phyloP scores from a whole-genome alignment of 805 yeast genomes.

The Isabelozyma rhagii region DNA sequence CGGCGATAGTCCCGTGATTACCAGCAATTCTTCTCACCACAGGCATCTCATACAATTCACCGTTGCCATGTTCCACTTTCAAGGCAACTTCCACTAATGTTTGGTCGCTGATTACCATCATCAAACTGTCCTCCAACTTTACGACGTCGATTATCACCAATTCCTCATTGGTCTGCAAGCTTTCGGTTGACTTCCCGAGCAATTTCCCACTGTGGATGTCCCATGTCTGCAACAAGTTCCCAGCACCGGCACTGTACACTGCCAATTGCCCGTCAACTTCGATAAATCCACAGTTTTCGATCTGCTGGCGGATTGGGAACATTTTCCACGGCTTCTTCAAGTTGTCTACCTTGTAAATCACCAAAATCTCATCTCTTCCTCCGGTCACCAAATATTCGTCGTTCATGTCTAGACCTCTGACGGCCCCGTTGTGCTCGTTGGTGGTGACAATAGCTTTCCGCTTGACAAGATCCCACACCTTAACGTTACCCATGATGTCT shows the following conservation, averaged over 20 bases:
- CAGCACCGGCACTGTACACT: constrained; percentile 77
- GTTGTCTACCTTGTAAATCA: constrained; percentile 53
- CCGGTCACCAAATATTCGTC: constrained; percentile 68
- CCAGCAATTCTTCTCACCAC: constrained; percentile 69
- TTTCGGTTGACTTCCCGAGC: constrained; percentile 43
- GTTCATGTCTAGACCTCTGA: constrained; percentile 64
- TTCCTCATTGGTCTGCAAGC: constrained; percentile 66
- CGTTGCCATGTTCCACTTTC: constrained; percentile 13
- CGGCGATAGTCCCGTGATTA: constrained; percentile 94
- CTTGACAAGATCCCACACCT: constrained; percentile 65
- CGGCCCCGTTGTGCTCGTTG: constrained; percentile 79
- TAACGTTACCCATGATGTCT: constrained; percentile 55
- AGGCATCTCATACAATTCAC: constrained; percentile 28
- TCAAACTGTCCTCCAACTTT: constrained; percentile 25
- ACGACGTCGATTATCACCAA: constrained; percentile 62
- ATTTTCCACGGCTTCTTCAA: constrained; percentile 56
- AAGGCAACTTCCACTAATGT: constrained; percentile 55
- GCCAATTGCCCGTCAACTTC: constrained; percentile 24
- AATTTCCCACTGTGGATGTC: constrained; percentile 47
- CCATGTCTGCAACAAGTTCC: constrained; percentile 67
- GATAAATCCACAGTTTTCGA: constrained; percentile 66
- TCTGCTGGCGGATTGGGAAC: constrained; percentile 68
- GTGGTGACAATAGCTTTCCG: constrained; percentile 63
- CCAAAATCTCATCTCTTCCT: constrained; percentile 81
- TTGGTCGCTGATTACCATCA: constrained; percentile 78